Evolutionary conservation across 2,329 filamentous ascomycete genomes (phyloP), one percentile per base, ranked within the genome.

Genomic region (Microthyrium microscopicum): DNA sequence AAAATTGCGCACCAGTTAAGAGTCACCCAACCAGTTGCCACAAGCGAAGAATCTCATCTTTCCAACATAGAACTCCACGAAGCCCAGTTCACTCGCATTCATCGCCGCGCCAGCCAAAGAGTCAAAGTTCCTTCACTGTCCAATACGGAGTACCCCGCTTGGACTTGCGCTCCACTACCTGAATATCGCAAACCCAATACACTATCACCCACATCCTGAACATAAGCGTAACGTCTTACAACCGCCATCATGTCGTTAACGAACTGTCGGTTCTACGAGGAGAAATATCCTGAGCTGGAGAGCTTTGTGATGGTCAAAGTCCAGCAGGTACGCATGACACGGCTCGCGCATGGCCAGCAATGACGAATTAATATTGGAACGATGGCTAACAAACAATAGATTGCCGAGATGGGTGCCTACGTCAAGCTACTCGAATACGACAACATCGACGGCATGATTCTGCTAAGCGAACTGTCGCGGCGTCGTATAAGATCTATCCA

Each of bases 301-400:
- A 92, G 83, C 69, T 95, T 94, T 63, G 91, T 98, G 56, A 98
- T 98, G 89, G 89, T 98, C 57, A 98, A 95, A 61, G 89, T 95
- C 51, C 92, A 93, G 73, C 84, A 93, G 76, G 80, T 85, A 55
- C 42, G 68, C 52, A 11, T n/a, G n/a, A n/a, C n/a, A n/a, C n/a
- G n/a, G n/a, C n/a, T n/a, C 20, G 4, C 6, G 4, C 20, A 9
- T 13, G 9, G 12, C 22, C 12, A 9, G 22, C 22, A 9, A 25
- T 9, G 22, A 9, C 12, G 22, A 13, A 25, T 13, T 25, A n/a
- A n/a, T n/a, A n/a, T n/a, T n/a, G n/a, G n/a, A n/a, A n/a, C n/a
- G n/a, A n/a, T n/a, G n/a, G n/a, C n/a, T n/a, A n/a, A n/a, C n/a
- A n/a, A 19, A 15, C 20, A 29, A 29, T 47, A 89, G 80, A 98